Conservation (phyloP, 2,329 filamentous ascomycete species). For the Paecilomyces fulvus region DNA sequence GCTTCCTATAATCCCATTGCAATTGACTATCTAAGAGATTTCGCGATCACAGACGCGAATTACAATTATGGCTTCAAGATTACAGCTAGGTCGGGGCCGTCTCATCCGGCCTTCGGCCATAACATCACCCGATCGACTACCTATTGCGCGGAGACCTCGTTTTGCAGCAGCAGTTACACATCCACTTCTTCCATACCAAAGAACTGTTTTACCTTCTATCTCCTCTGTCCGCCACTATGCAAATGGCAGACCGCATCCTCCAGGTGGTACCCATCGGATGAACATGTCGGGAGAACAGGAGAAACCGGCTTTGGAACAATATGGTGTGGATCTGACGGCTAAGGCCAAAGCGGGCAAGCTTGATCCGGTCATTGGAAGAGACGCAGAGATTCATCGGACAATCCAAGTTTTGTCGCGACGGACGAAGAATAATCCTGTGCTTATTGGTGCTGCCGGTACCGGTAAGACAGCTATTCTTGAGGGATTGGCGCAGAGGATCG, state of each 20-base stretch:
- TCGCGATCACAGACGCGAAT: neutral
- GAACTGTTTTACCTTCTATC: slow-evolving; percentile 6
- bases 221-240: slow-evolving; percentile 42
- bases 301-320: slow-evolving; percentile 85
- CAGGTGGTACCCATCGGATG: slow-evolving; percentile 91
- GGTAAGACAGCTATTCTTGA: slow-evolving; percentile 93
- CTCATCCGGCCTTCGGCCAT: slow-evolving; percentile 19
- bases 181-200: slow-evolving; percentile 3
- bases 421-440: slow-evolving; percentile 91
- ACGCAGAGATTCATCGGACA: slow-evolving; percentile 83
- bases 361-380: slow-evolving; percentile 90
- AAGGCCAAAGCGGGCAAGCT: slow-evolving; percentile 80
- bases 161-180: slow-evolving; percentile 10
- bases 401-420: slow-evolving; percentile 88
- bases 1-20: neutral
- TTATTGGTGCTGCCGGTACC: slow-evolving; percentile 86
- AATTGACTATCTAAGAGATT: neutral
- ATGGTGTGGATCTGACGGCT: slow-evolving; percentile 80
- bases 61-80: slow-evolving; percentile 25
- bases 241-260: slow-evolving; percentile 64
- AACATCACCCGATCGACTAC: slow-evolving; percentile 11
- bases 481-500: slow-evolving; percentile 80
- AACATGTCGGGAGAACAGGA: slow-evolving; percentile 67
- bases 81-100: slow-evolving; percentile 22
- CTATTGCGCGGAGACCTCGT: slow-evolving; percentile 12